Conservation (phyloP, 2,329 filamentous ascomycete genomes). For the Amylocarpus encephaloides region DNA sequence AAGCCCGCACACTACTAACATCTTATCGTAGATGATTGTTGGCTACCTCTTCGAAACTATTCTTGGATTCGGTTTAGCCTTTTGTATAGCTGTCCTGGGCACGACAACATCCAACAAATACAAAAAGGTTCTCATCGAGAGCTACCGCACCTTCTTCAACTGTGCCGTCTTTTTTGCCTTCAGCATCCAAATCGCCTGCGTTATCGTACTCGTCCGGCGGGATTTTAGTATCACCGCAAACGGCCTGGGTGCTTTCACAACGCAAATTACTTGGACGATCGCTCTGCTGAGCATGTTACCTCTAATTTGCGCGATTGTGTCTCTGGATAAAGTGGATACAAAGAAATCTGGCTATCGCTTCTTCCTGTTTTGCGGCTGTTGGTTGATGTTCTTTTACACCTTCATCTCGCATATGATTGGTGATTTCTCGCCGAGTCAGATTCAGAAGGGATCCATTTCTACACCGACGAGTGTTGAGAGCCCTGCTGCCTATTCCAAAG, state of each 20-base stretch:
- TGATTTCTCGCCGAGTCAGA: slow-evolving; percentile 8
- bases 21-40: slow-evolving; percentile 9
- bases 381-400: slow-evolving; percentile 14
- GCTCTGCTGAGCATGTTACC: slow-evolving; percentile 10
- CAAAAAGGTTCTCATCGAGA: neutral
- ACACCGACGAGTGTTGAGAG: slow-evolving; percentile 9
- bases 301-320: slow-evolving; percentile 3
- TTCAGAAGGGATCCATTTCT: slow-evolving; percentile 4
- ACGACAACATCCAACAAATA: neutral
- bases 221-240: slow-evolving; percentile 12
- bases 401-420: slow-evolving; percentile 16
- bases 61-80: slow-evolving; percentile 5
- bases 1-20: neutral
- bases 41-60: slow-evolving; percentile 9
- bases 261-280: slow-evolving; percentile 15
- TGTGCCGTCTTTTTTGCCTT: slow-evolving; percentile 9
- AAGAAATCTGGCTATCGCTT: slow-evolving; percentile 8
- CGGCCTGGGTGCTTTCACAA: slow-evolving; percentile 11
- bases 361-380: slow-evolving; percentile 10
- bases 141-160: slow-evolving; percentile 5
- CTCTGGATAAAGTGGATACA: neutral
- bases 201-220: slow-evolving; percentile 8
- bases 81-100: neutral
- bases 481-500: slow-evolving; percentile 5
- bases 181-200: slow-evolving; percentile 11